Base-by-base conservation (phyloP, 805 yeast species). In the Wickerhamiella domercqiae region DNA sequence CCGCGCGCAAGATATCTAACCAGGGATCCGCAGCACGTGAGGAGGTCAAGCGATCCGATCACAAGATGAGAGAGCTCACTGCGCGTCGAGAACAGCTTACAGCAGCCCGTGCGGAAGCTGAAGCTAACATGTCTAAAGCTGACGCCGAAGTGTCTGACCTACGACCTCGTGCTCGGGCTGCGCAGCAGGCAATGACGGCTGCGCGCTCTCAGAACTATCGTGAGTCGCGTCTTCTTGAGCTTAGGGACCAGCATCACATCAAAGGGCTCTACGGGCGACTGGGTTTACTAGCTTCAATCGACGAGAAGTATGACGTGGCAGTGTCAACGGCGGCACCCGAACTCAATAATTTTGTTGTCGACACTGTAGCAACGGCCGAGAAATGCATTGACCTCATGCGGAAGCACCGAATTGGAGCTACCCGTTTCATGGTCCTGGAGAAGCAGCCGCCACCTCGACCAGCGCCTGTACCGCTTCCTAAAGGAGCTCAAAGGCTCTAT, bases 321-420 rank as follows among this genome's bases (percentile, higher is more conserved):
- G 73, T 90, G 6, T 84, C 97, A 0, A 90, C 97, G 0, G 97
- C 95, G 0, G 83, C 90, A 46, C 84, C 93, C 1, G 75, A 86
- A 6, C 63, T 90, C 40, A 93, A 87, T 54, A 87, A 93, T 44
- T 74, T 84, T 67, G 97, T 90, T 14, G 97, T 90, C 2, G 96
- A 84, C 34, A 68, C 71, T 3, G 73, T 75, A 2, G 72, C 70
- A 37, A 71, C 74, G 37, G 93, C 83, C 4, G 78, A 75, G 46
- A 71, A 67, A 39, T 79, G 93, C 54, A 78, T 90, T 39, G 87
- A 81, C 30, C 76, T 81, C 50, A 66, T 90, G 52, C 67, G 96
- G 40, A 75, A 75, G 51, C 78, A 79, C 48, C 75, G 75, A 43
- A 63, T 87, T 18, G 99, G 99, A 1, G 77, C 86, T 44, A 94